Percentiles rank a stretch among this genome's conserved stretches.
These are phyloP conservation scores for Xenoacremonium recifei DNA, from an alignment of 2,329 filamentous ascomycete species.

Conservation along the genomic window DNA sequence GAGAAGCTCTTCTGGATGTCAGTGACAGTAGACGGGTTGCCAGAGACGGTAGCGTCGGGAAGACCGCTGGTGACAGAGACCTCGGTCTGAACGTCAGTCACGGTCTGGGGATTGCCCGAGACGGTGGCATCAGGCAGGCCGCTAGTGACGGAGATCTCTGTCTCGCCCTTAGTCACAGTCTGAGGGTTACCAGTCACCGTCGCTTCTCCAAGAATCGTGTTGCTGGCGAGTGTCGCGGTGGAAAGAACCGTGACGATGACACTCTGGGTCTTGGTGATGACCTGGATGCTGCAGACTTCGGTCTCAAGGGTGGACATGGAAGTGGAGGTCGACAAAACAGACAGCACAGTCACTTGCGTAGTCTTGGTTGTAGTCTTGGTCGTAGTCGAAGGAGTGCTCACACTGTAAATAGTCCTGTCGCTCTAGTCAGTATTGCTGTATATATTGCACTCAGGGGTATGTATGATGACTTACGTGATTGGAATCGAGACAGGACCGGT, in stretches of 20 bases:
- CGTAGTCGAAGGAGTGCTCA: conserved; percentile 14
- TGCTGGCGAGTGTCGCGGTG: conserved; percentile 12
- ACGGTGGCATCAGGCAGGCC: conserved; percentile 27
- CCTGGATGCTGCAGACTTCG: conserved; percentile 19
- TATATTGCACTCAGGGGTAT: neutral
- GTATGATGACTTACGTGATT: conserved; percentile 35
- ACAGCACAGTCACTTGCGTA: conserved; percentile 25
- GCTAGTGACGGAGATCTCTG: conserved; percentile 26
- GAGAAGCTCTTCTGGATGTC: conserved; percentile 27
- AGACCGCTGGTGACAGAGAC: conserved; percentile 18
- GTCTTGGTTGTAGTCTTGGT: conserved; percentile 24
- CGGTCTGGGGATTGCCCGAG: conserved; percentile 22
- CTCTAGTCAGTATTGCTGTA: neutral
- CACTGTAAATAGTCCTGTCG: conserved; percentile 29
- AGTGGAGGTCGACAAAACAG: conserved; percentile 18
- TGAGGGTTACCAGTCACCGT: conserved; percentile 19
- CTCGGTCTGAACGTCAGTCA: conserved; percentile 26
- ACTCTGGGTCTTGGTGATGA: conserved; percentile 23
- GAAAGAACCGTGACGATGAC: conserved; percentile 27
- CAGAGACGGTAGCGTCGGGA: conserved; percentile 22
- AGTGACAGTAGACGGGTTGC: conserved; percentile 29
- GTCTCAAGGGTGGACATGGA: conserved; percentile 23
- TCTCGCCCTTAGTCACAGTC: conserved; percentile 26
- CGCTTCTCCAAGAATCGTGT: conserved; percentile 22
- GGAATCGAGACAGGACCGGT: conserved; percentile 24